phyloP scores from a whole-genome alignment of 306 rosid genomes.

The Citrullus amarus region DNA sequence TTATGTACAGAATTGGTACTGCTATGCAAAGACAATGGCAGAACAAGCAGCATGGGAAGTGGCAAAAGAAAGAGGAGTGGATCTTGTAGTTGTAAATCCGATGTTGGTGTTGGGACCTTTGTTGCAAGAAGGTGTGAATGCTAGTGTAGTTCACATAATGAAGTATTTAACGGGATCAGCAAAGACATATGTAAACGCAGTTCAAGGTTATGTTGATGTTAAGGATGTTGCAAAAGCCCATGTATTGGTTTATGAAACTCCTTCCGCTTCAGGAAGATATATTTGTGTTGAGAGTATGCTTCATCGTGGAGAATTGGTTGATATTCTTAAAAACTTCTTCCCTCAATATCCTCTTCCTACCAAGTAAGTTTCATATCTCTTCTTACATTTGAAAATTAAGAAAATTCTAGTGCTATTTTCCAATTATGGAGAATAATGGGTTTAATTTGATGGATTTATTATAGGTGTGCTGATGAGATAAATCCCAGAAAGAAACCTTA shows the following conservation, averaged over 20 bases:
- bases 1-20: constrained; percentile 61
- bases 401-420: too few relatives aligned
- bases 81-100: constrained; percentile 67
- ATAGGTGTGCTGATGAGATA: constrained; percentile 66
- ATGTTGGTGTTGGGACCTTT: constrained; percentile 73
- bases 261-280: constrained; percentile 63
- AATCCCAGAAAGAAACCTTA: constrained; percentile 65
- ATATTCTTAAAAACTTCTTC: constrained; percentile 50
- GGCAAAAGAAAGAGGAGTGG: constrained; percentile 53
- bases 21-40: constrained; percentile 75
- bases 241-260: constrained; percentile 48
- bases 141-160: constrained; percentile 59
- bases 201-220: constrained; percentile 64
- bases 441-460: background rate
- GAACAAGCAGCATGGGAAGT: constrained; percentile 65
- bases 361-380: constrained; percentile 26
- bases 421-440: too few relatives aligned
- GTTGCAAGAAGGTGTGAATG: constrained; percentile 55
- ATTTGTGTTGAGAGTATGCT: constrained; percentile 57
- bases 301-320: constrained; percentile 78
- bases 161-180: constrained; percentile 70
- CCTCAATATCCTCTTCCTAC: constrained; percentile 71
- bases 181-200: constrained; percentile 65
- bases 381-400: too few relatives aligned
- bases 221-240: constrained; percentile 78